phyloP scores from a whole-genome alignment of 1,284 basidiomycete species.

The Wolfiporia cocos region DNA sequence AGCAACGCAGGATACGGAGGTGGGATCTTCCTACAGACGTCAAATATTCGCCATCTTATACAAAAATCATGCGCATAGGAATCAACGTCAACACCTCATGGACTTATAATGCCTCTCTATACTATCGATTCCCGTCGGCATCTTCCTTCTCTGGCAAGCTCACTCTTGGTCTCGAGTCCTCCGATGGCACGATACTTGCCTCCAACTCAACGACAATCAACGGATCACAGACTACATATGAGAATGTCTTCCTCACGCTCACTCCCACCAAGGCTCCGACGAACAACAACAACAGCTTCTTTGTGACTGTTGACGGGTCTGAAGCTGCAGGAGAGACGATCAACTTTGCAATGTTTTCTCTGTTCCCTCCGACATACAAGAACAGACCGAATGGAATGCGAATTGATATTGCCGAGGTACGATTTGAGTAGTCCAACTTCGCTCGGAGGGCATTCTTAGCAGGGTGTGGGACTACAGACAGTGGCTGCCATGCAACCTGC shows the following conservation, averaged over 20 bases:
- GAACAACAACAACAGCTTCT: constrained; percentile 43
- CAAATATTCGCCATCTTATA: not conserved
- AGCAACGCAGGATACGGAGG: constrained; percentile 59
- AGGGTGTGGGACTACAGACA: constrained; percentile 25
- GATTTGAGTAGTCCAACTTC: not conserved
- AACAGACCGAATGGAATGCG: constrained; percentile 57
- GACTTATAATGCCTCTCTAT: constrained; percentile 63
- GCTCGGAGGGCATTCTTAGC: not conserved
- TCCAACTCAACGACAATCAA: constrained; percentile 34
- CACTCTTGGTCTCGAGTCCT: constrained; percentile 41
- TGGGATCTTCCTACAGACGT: constrained; percentile 32
- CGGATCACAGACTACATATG: constrained; percentile 46
- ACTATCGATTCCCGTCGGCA: constrained; percentile 47
- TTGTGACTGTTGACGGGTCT: constrained; percentile 45
- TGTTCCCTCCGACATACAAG: constrained; percentile 73
- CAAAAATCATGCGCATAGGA: constrained; percentile 32
- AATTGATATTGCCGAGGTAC: constrained; percentile 55
- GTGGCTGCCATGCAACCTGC: constrained; percentile 55
- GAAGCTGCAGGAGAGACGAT: constrained; percentile 43
- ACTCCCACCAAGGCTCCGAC: constrained; percentile 34
- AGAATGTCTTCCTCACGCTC: constrained; percentile 41
- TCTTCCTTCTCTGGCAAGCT: constrained; percentile 40
- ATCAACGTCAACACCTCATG: constrained; percentile 53
- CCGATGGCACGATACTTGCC: constrained; percentile 38
- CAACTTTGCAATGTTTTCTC: constrained; percentile 58